Evolutionary conservation across 164 flowering plant species (phyloP).

Genomic region (Tetracentron sinense): DNA sequence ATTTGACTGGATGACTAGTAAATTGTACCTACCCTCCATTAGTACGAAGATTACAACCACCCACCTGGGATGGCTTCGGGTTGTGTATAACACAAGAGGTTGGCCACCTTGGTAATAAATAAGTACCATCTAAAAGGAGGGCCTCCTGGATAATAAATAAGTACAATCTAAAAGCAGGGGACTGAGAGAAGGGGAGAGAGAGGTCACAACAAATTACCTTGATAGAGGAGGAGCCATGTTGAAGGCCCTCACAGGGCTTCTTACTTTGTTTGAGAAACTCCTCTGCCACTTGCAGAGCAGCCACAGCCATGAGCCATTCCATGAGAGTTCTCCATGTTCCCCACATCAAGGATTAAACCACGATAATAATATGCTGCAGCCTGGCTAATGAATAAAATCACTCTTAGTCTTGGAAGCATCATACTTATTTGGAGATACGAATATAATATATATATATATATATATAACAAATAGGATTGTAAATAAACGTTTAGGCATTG

Average conservation of each 20-base stretch:
- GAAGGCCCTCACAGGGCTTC: constrained; percentile 64
- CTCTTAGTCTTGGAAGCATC: constrained; percentile 6
- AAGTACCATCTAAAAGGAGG: no score
- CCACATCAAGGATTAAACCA: constrained; percentile 93
- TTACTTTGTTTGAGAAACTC: constrained; percentile 87
- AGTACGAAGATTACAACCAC: no score
- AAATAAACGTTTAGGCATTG: no score
- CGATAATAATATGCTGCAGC: constrained; percentile 98
- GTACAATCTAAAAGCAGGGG: no score
- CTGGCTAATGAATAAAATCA: constrained; percentile 30
- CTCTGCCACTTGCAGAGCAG: constrained; percentile 92
- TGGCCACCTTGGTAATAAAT: no score
- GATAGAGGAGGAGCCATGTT: constrained; percentile 68
- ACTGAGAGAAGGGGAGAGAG: neutral
- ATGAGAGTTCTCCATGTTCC: constrained; percentile 87
- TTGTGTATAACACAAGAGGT: no score
- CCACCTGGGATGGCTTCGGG: no score
- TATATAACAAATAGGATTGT: neutral
- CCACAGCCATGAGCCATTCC: constrained; percentile 95
- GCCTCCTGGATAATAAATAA: no score
- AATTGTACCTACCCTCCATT: no score
- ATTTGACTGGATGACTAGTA: no score
- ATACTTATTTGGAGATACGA: neutral
- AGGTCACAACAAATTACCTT: constrained; percentile 37
- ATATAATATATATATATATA: no score